These are phyloP conservation scores for Lactarius deliciosus DNA, from an alignment of 768 basidiomycete genomes.

Conservation along the genomic window DNA sequence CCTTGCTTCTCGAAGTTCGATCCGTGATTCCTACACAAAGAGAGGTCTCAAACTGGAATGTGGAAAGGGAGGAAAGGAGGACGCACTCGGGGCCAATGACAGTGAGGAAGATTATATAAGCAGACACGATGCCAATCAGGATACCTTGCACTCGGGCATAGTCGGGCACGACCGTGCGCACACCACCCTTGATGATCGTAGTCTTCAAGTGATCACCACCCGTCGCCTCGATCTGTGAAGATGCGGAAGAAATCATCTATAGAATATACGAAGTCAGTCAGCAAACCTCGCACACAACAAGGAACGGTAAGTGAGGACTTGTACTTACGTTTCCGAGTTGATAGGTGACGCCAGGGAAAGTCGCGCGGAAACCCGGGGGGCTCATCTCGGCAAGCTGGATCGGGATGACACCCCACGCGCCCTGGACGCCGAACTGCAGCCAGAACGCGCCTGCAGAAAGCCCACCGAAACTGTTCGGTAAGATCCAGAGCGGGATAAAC, in stretches of 20 bases:
- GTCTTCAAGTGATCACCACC: slow-evolving; percentile 44
- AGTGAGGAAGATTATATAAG: slow-evolving; percentile 72
- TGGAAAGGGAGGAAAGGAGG: not conserved
- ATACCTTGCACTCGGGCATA: slow-evolving; percentile 78
- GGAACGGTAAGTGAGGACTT: not conserved
- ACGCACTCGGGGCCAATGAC: slow-evolving; percentile 78
- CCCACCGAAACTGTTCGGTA: slow-evolving; percentile 42
- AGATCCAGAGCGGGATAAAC: slow-evolving; percentile 45
- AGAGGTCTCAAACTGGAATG: not conserved
- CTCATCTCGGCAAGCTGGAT: slow-evolving; percentile 48
- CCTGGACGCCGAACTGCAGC: slow-evolving; percentile 50
- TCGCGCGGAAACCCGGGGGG: slow-evolving; percentile 50
- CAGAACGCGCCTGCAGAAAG: slow-evolving; percentile 51
- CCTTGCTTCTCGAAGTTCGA: slow-evolving; percentile 80
- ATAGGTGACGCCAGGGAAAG: slow-evolving; percentile 47
- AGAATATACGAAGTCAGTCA: not conserved
- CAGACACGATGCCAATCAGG: slow-evolving; percentile 81
- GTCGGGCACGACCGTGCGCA: slow-evolving; percentile 41
- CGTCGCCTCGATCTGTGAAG: slow-evolving; percentile 51
- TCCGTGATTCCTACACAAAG: slow-evolving; percentile 34
- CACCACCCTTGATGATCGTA: slow-evolving; percentile 32
- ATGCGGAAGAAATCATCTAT: slow-evolving; percentile 46
- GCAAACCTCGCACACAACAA: not conserved
- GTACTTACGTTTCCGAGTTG: slow-evolving; percentile 41
- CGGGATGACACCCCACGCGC: slow-evolving; percentile 39